Conservation (phyloP, 441 rosid genomes). For the Melastoma candidum region DNA sequence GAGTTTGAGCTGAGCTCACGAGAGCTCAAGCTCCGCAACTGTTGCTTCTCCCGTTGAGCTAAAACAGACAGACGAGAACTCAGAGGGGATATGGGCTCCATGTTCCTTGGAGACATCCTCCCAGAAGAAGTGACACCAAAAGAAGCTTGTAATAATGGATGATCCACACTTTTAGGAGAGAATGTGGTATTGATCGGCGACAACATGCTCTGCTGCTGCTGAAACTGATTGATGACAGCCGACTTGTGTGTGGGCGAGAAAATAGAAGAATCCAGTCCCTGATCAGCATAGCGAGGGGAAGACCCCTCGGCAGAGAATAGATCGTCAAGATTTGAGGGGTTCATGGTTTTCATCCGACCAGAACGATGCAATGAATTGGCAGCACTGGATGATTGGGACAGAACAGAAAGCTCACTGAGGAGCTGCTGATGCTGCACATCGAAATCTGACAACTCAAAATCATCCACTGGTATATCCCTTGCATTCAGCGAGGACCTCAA, state of each 20-base stretch:
- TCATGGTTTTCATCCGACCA: conserved; percentile 46
- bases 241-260: conserved; percentile 62
- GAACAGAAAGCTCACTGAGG: conserved; percentile 34
- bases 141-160: conserved; percentile 41
- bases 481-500: conserved; percentile 56
- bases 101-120: conserved; percentile 62
- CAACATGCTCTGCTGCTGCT: conserved; percentile 58
- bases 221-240: conserved; percentile 51
- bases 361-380: conserved; percentile 48
- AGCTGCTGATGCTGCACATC: conserved; percentile 57
- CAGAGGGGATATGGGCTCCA: conserved; percentile 63
- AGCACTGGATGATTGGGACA: conserved; percentile 26
- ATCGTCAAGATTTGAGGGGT: conserved; percentile 65
- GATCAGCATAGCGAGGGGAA: conserved; percentile 56
- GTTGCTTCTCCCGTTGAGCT: conserved; percentile 52
- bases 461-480: conserved; percentile 45
- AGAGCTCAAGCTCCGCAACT: conserved; percentile 59
- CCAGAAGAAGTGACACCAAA: conserved; percentile 41
- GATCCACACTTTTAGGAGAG: conserved; percentile 44
- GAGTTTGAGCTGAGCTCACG: conserved; percentile 53
- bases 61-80: conserved; percentile 55
- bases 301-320: conserved; percentile 57
- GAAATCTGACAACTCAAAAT: conserved; percentile 40
- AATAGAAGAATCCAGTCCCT: conserved; percentile 36
- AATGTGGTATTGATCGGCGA: conserved; percentile 59